A percentile compares a stretch with the other conserved stretches of the same genome.
Conservation (phyloP, 2,329 filamentous ascomycete genomes). For the Aureobasidium pullulans region DNA sequence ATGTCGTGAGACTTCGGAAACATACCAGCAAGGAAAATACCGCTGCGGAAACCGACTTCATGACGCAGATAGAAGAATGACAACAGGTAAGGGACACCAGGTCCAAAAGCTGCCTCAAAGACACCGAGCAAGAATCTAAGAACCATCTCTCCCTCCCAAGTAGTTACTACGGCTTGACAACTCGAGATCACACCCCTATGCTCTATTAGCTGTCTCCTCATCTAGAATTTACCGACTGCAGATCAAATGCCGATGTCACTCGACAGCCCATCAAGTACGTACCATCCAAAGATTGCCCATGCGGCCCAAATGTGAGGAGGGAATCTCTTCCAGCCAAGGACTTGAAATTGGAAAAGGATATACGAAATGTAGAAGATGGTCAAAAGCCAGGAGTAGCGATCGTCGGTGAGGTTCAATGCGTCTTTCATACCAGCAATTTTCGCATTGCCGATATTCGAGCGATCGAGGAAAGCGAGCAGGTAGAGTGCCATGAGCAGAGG, state of each 20-base stretch:
- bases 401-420: slow-evolving; percentile 40
- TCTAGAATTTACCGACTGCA: not conserved
- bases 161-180: slow-evolving; percentile 32
- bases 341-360: slow-evolving; percentile 35
- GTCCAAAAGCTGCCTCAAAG: slow-evolving; percentile 42
- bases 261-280: not conserved
- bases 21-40: slow-evolving; percentile 39
- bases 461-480: slow-evolving; percentile 25
- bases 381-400: slow-evolving; percentile 44
- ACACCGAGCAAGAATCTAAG: slow-evolving; percentile 47
- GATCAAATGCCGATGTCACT: not conserved
- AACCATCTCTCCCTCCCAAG: slow-evolving; percentile 37
- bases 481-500: slow-evolving; percentile 28
- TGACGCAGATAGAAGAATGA: slow-evolving; percentile 54
- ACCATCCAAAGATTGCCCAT: slow-evolving; percentile 17
- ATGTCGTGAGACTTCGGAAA: not conserved
- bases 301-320: slow-evolving; percentile 28
- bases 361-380: slow-evolving; percentile 49
- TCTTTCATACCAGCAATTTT: slow-evolving; percentile 47
- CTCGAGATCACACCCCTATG: slow-evolving; percentile 37
- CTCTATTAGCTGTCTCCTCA: not conserved
- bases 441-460: slow-evolving; percentile 36
- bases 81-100: slow-evolving; percentile 43
- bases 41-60: slow-evolving; percentile 49
- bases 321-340: slow-evolving; percentile 21